phyloP scores from a whole-genome alignment of 257 asterid species.

The Oldenlandia corymbosa region DNA sequence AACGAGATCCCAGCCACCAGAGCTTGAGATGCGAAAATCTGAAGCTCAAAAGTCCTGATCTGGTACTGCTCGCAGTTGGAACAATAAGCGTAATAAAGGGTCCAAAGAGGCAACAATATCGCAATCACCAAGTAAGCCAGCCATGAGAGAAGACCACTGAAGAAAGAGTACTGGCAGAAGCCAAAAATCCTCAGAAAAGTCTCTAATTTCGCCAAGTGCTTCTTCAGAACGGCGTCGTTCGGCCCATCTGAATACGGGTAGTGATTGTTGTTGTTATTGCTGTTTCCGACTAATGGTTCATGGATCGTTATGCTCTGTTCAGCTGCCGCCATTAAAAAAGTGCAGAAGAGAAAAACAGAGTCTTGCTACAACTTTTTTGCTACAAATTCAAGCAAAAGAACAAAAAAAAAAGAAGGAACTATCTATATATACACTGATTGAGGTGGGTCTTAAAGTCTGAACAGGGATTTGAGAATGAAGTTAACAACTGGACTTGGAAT shows the following conservation, averaged over 20 bases:
- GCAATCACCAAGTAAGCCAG: conserved; percentile 45
- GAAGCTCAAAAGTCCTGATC: conserved; percentile 56
- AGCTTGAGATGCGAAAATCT: conserved; percentile 48
- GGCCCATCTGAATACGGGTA: conserved; percentile 9
- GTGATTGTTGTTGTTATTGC: too few species aligned
- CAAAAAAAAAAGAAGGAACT: too few species aligned
- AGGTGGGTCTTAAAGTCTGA: not conserved
- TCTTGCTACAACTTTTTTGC: not conserved
- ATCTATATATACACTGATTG: too few species aligned
- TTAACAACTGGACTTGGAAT: not conserved
- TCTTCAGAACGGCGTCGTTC: conserved; percentile 34
- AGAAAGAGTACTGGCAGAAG: conserved; percentile 43
- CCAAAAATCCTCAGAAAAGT: conserved; percentile 52
- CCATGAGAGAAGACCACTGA: conserved; percentile 53
- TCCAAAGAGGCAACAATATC: conserved; percentile 43
- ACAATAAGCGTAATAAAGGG: conserved; percentile 33
- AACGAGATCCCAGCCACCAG: conserved; percentile 61
- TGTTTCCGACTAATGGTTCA: conserved; percentile 22
- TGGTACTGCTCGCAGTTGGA: conserved; percentile 49
- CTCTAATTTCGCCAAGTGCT: conserved; percentile 39
- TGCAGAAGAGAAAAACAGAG: not conserved
- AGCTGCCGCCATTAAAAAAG: conserved; percentile 9
- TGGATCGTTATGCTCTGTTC: conserved; percentile 14
- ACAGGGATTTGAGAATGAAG: not conserved
- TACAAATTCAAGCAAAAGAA: too few species aligned